Evolutionary conservation across 495 filamentous ascomycete species (phyloP).

Genomic region (Aspergillus bridgeri): DNA sequence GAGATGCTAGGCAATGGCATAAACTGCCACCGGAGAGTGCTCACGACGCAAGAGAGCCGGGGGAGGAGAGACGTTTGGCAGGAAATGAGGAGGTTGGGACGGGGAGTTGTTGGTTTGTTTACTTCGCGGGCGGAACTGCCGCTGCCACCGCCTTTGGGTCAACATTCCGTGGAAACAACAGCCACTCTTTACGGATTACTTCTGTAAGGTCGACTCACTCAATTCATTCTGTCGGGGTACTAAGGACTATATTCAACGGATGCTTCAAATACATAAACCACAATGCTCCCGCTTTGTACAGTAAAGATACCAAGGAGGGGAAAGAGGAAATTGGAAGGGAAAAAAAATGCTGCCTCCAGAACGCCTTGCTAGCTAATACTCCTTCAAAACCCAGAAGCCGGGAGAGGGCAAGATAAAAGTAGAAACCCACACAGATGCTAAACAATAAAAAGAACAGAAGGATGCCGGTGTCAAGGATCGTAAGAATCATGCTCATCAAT

Average conservation of each 20-base stretch:
- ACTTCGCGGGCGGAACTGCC: constrained; percentile 15
- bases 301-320: constrained; percentile 4
- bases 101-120: constrained; percentile 29
- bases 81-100: constrained; percentile 19
- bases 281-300: constrained; percentile 4
- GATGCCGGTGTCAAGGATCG: neutral
- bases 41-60: neutral
- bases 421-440: constrained; percentile 7
- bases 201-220: neutral
- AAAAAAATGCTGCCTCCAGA: constrained; percentile 1
- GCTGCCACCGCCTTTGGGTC: constrained; percentile 10
- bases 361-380: constrained; percentile 21
- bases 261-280: constrained; percentile 1
- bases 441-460: neutral
- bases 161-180: neutral
- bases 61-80: neutral
- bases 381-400: constrained; percentile 3
- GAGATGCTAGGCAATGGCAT: neutral
- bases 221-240: neutral
- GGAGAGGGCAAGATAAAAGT: constrained; percentile 1
- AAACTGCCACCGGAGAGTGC: neutral
- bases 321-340: neutral
- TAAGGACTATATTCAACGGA: constrained; percentile 2
- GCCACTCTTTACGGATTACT: neutral
- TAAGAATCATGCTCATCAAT: neutral